These are phyloP conservation scores for Paradendryphiella salina DNA, from an alignment of 2,329 filamentous ascomycete species.

Conservation along the genomic window DNA sequence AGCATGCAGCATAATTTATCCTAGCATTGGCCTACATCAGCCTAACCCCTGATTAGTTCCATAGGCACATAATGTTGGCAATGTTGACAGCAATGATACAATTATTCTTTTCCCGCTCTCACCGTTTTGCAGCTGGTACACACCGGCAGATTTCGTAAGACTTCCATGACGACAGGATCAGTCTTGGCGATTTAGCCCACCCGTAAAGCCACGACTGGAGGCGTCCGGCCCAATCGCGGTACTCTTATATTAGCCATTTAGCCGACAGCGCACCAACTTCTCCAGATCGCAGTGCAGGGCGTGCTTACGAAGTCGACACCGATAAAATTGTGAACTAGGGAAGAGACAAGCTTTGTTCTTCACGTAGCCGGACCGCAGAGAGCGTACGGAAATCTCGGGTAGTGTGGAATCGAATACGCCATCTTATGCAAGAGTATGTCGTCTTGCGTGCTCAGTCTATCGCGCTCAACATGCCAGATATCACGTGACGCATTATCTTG, in stretches of 20 bases:
- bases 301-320: neutral
- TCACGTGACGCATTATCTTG: too few relatives aligned
- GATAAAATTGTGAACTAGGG: neutral
- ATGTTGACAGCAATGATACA: too few relatives aligned
- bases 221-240: neutral
- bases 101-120: neutral
- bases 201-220: constrained; percentile 5
- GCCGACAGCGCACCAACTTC: constrained; percentile 1
- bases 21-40: neutral
- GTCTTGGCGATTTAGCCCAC: neutral
- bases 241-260: constrained; percentile 9
- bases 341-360: neutral
- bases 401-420: too few relatives aligned
- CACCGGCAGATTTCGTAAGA: neutral
- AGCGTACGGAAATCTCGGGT: too few relatives aligned
- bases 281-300: neutral
- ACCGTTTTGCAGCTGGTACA: neutral
- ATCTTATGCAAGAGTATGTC: too few relatives aligned
- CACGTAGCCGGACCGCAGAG: too few relatives aligned
- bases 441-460: too few relatives aligned
- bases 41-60: neutral
- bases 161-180: constrained; percentile 7
- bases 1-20: constrained; percentile 17
- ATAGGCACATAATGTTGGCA: neutral
- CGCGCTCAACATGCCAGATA: too few relatives aligned